Evolutionary conservation across 345 rosid genomes (phyloP), one percentile per base, ranked within the genome.

Genomic region (Carallia pectinifolia): DNA sequence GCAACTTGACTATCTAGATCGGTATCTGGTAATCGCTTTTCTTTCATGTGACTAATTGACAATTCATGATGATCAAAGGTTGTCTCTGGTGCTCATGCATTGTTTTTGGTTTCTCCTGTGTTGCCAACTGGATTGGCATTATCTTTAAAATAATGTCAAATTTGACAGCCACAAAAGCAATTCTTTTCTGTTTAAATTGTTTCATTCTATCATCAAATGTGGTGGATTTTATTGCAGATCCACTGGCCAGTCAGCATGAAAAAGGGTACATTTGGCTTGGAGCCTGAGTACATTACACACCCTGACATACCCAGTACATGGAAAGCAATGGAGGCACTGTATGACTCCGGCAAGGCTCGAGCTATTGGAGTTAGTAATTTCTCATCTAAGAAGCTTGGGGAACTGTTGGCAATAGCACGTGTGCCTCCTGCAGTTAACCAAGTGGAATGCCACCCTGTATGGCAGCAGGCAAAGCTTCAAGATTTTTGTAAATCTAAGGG

Each of bases 291-390:
- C 56, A 74, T 89, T 69, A 73, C 85, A 6, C 68, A 36, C 36
- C 86, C 87, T 7, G 81, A 87, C 70, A 75, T 89, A 47, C 88
- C 87, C 16, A 70, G 58, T 61, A 86, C 90, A 52, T 89, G 92
- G 89, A 77, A 31, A 73, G 88, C 95, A 17, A 84, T 87, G 89
- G 95, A 87, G 80, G 80, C 84, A 62, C 81, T 89, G 10, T 81
- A 77, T 59, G 79, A 85, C 65, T 84, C 85, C 30, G 85, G 95
- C 37, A 89, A 85, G 77, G 85, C 84, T 77, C 74, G 74, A 7
- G 90, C 89, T 10, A 86, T 85, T 30, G 88, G 89, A 37, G 91
- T 89, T 4, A 82, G 91, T 72, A 85, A 89, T 69, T 84, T 85
- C 82, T 75, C 87, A 0, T 37, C 80, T 0, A 84, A 85, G 82